phyloP scores from a whole-genome alignment of 106 monocot species.

The Dendrobium officinale region DNA sequence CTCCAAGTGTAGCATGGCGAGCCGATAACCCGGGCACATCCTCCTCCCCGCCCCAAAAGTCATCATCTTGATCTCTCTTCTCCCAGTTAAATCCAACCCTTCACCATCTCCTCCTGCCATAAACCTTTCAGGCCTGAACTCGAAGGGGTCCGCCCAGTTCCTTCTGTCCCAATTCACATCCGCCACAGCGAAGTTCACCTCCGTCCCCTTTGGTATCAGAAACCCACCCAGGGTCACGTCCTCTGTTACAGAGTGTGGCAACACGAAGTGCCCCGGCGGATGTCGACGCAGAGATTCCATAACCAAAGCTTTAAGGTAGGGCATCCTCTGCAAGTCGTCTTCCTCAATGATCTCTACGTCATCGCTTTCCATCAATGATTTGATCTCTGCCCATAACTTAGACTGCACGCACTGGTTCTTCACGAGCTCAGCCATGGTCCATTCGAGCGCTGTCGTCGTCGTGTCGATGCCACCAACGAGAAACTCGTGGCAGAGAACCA shows the following conservation, averaged over 20 bases:
- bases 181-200: conserved; percentile 10
- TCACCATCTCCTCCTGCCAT: conserved; percentile 4
- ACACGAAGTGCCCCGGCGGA: conserved; percentile 9
- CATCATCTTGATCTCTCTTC: conserved; percentile 21
- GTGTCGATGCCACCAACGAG: conserved; percentile 22
- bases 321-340: conserved; percentile 12
- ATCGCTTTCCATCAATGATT: neutral
- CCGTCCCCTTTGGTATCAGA: neutral
- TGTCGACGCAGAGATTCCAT: conserved; percentile 12
- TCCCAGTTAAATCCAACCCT: neutral
- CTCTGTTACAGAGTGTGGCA: conserved; percentile 8
- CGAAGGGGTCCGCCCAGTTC: conserved; percentile 14
- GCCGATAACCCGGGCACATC: conserved; percentile 13
- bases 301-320: conserved; percentile 11
- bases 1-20: conserved; percentile 16
- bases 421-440: conserved; percentile 34
- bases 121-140: conserved; percentile 23
- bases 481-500: conserved; percentile 34
- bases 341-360: conserved; percentile 13
- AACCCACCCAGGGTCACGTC: conserved; percentile 4
- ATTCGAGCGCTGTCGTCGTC: conserved; percentile 20
- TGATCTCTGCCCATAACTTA: conserved; percentile 2
- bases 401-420: conserved; percentile 5
- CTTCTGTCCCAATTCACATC: conserved; percentile 7
- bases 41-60: conserved; percentile 22